A percentile compares a stretch with the other conserved stretches of the same genome.
Conservation (phyloP, 1,284 basidiomycete species). For the Irpex lacteus region DNA sequence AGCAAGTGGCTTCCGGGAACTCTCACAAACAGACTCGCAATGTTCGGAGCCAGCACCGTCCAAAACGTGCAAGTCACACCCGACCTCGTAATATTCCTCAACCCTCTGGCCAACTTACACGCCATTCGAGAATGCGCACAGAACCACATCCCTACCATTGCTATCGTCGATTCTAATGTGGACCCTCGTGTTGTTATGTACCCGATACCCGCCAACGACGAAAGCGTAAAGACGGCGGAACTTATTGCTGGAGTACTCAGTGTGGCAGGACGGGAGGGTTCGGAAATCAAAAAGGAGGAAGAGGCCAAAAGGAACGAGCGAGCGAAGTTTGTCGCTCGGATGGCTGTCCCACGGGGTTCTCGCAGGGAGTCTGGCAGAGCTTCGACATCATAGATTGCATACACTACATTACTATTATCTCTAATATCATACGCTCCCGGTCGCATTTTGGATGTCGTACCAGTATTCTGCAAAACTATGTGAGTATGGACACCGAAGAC, state of each 20-base stretch:
- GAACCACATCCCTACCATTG: conserved; percentile 84
- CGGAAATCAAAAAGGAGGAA: conserved; percentile 35
- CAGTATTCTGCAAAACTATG: conserved; percentile 51
- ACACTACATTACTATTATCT: conserved; percentile 12
- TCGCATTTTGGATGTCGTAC: conserved; percentile 55
- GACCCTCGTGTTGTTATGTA: conserved; percentile 98
- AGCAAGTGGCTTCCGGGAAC: conserved; percentile 94
- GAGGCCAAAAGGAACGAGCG: conserved; percentile 17
- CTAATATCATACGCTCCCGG: conserved; percentile 17
- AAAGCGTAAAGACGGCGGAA: conserved; percentile 87
- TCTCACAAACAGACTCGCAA: conserved; percentile 84
- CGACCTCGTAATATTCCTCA: conserved; percentile 88
- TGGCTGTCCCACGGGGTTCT: conserved; percentile 2
- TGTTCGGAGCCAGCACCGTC: conserved; percentile 67
- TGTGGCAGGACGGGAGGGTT: conserved; percentile 87
- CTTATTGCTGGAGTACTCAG: conserved; percentile 89
- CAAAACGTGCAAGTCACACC: conserved; percentile 66
- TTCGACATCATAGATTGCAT: background rate
- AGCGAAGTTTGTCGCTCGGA: conserved; percentile 2
- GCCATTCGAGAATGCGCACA: conserved; percentile 86
- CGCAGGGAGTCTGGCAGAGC: background rate
- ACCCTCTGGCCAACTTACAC: conserved; percentile 80
- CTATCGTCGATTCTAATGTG: conserved; percentile 91
- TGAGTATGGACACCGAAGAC: conserved; percentile 6
- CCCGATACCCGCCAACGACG: conserved; percentile 97